Evolutionary conservation across 1,139 yeast genomes (phyloP).

Genomic region (Arxiozyma telluris): DNA sequence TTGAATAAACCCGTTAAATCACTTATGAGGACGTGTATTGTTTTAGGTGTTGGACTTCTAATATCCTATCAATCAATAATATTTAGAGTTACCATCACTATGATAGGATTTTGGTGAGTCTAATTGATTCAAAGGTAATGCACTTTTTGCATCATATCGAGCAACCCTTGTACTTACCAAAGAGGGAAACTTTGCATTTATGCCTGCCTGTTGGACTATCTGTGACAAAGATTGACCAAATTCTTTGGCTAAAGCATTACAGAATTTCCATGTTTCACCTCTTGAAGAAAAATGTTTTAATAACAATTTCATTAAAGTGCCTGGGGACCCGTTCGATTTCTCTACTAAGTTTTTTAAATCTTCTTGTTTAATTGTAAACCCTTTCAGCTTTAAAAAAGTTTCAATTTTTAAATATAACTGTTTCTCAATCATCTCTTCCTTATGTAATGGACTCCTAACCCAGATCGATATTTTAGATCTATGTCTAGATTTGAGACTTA

Average conservation of each 20-base stretch:
- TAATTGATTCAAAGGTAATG: background rate
- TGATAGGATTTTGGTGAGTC: background rate
- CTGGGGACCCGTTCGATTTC: slow-evolving; percentile 32
- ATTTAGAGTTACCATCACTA: background rate
- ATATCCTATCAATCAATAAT: background rate
- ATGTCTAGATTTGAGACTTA: slow-evolving; percentile 34
- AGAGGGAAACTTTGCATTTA: background rate
- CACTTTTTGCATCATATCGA: no score
- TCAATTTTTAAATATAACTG: slow-evolving; percentile 35
- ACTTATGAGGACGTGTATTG: background rate
- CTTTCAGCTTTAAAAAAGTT: slow-evolving; percentile 36
- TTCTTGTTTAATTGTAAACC: slow-evolving; percentile 35
- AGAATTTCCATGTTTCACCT: slow-evolving; percentile 34
- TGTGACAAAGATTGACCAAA: slow-evolving; percentile 8
- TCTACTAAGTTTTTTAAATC: slow-evolving; percentile 34
- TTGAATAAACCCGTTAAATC: no score
- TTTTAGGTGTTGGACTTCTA: background rate
- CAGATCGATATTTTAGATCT: slow-evolving; percentile 37
- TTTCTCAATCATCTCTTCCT: slow-evolving; percentile 31
- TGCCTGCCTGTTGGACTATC: background rate
- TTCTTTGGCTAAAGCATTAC: slow-evolving; percentile 31
- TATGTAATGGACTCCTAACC: slow-evolving; percentile 32
- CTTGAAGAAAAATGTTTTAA: slow-evolving; percentile 34
- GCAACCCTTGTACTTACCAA: background rate
- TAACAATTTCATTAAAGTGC: slow-evolving; percentile 33